phyloP scores from a whole-genome alignment of 345 rosid species.

The Crucihimalaya himalaica region DNA sequence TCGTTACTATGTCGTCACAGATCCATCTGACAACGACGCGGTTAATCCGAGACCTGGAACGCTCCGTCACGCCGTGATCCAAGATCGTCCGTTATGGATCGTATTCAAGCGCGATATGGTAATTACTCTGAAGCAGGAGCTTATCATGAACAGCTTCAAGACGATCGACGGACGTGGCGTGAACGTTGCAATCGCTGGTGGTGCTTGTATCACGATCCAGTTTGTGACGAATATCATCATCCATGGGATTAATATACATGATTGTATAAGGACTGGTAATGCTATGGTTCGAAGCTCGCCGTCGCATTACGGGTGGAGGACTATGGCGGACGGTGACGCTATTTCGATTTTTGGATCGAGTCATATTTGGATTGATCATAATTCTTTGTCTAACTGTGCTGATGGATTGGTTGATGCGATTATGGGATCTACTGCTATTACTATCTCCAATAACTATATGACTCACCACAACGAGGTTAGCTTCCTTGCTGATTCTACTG shows the following conservation, averaged over 20 bases:
- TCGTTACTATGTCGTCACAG: conserved; percentile 59
- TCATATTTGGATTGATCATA: conserved; percentile 92
- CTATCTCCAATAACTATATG: conserved; percentile 78
- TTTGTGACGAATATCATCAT: conserved; percentile 71
- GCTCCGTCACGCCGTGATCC: conserved; percentile 80
- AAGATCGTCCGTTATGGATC: conserved; percentile 76
- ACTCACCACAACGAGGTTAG: conserved; percentile 84
- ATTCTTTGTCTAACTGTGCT: conserved; percentile 76
- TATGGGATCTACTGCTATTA: conserved; percentile 76
- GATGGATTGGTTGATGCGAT: conserved; percentile 78
- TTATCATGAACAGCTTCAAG: conserved; percentile 84
- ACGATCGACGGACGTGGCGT: conserved; percentile 75
- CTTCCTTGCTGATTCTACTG: background rate
- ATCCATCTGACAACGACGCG: conserved; percentile 57
- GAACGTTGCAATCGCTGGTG: conserved; percentile 58
- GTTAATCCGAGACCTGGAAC: conserved; percentile 75
- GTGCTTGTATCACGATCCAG: conserved; percentile 72
- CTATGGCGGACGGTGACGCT: conserved; percentile 80
- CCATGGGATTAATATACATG: conserved; percentile 67
- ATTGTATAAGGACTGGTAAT: conserved; percentile 65
- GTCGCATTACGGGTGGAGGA: conserved; percentile 75
- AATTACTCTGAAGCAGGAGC: conserved; percentile 64
- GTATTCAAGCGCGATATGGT: conserved; percentile 79
- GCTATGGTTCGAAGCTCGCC: conserved; percentile 88
- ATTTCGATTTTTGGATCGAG: conserved; percentile 73